phyloP scores from a whole-genome alignment of 169 alveolate genomes.

The Cytauxzoon felis region DNA sequence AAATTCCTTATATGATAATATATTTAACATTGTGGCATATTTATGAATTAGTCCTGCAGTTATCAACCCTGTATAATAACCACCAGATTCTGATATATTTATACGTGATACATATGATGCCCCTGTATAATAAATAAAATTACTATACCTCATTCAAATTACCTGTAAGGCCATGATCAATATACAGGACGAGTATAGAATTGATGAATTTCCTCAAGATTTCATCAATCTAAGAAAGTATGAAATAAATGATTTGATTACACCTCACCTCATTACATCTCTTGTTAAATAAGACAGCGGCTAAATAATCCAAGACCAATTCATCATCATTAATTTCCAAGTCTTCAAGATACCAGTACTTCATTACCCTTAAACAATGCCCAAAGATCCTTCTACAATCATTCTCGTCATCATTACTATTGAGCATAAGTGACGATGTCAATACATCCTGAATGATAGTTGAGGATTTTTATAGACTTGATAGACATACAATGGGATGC shows the following conservation, averaged over 20 bases:
- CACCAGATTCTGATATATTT: constrained; percentile 41
- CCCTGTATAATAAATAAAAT: constrained; percentile 6
- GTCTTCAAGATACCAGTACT: background rate
- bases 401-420: background rate
- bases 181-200: constrained; percentile 30
- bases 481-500: constrained; percentile 14
- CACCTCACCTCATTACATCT: background rate
- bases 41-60: constrained; percentile 36
- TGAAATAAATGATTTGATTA: background rate
- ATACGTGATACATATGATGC: constrained; percentile 36
- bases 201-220: background rate
- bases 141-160: background rate
- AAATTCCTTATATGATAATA: background rate
- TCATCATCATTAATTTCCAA: background rate
- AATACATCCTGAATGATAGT: constrained; percentile 17
- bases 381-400: constrained; percentile 18
- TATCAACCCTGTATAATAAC: constrained; percentile 25
- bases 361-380: constrained; percentile 37
- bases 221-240: background rate
- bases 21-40: constrained; percentile 8
- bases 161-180: constrained; percentile 63
- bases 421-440: background rate
- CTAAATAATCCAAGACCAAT: constrained; percentile 1
- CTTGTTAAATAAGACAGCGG: background rate
- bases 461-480: background rate